Base-by-base conservation (phyloP, 2,329 filamentous ascomycete species). In the Neofusicoccum laricinum region DNA sequence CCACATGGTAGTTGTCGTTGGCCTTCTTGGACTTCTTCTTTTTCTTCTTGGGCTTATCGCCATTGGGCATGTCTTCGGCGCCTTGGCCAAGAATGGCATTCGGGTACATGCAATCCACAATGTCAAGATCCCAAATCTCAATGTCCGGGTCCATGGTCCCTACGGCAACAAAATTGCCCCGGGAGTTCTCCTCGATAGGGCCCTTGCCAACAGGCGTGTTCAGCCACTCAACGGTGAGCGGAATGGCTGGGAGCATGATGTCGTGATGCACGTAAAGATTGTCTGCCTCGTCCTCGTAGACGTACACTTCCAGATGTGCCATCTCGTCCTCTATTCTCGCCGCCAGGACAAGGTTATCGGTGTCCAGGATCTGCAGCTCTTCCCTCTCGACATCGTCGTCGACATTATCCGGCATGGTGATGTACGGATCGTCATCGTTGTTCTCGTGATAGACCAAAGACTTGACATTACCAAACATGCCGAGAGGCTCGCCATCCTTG, bases 181-280 rank as follows among this genome's bases (percentile, higher is more conserved):
- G 85, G 25, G 86, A 83, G 68, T 90, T 87, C 66, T 86, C 86
- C 46, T 86, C 85, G 4, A 84, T 79, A 50, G 77, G 80, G 11
- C 83, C 78, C 75, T 92, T 92, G 68, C 90, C 89, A 40, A 97
- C 92, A n/a, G 92, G 90, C 64, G 97, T 84, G 75, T 97, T 92
- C 49, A 99, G 80, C 95, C 95, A 99, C 81, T 99, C 95, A 45
- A 98, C 86, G 73, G 92, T 95, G 6, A 99, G 87, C 11, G 95
- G 95, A 73, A 99, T 97, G 25, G 94, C 94, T 36, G 95, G 95
- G 64, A 99, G 86, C 94, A 99, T 98, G 71, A 99, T 96, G 78
- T 99, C 95, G 85, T 99, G 95, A 81, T 99, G 95, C 25, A 99
- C 94, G 77, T 99, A 99, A 66, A 99, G 88, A 76, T 99, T 99